phyloP scores from a whole-genome alignment of 169 alveolate species.

The Eimeria mitis region DNA sequence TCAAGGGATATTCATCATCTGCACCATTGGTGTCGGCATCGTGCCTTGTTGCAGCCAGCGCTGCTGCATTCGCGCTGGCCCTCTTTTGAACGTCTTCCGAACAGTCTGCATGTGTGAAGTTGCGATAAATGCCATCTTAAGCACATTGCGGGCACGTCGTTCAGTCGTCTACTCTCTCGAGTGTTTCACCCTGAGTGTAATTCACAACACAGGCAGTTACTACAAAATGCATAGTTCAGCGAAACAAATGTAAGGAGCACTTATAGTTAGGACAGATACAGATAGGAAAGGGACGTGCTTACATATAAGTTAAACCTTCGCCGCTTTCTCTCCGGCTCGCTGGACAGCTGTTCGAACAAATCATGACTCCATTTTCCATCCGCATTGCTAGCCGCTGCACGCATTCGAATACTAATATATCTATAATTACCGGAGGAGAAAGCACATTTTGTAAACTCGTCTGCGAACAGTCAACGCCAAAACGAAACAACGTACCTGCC shows the following conservation, averaged over 20 bases:
- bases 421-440: background rate
- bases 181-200: slow-evolving; percentile 65
- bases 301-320: slow-evolving; percentile 76
- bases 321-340: slow-evolving; percentile 80
- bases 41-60: slow-evolving; percentile 76
- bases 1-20: slow-evolving; percentile 69
- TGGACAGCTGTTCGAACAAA: slow-evolving; percentile 79
- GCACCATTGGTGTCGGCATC: slow-evolving; percentile 70
- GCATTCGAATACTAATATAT: background rate
- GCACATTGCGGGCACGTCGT: slow-evolving; percentile 55
- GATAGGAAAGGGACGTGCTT: background rate
- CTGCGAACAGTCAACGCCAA: background rate
- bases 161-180: slow-evolving; percentile 65
- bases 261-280: no score
- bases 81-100: slow-evolving; percentile 27
- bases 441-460: background rate
- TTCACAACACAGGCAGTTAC: slow-evolving; percentile 3
- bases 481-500: background rate
- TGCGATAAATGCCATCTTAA: slow-evolving; percentile 63
- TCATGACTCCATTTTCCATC: slow-evolving; percentile 83
- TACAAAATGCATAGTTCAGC: background rate
- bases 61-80: slow-evolving; percentile 76
- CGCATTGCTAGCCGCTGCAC: slow-evolving; percentile 60
- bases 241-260: background rate
- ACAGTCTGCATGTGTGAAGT: slow-evolving; percentile 54